Base-by-base conservation (phyloP, 805 yeast genomes). In the Wickerhamomyces silvicola region DNA sequence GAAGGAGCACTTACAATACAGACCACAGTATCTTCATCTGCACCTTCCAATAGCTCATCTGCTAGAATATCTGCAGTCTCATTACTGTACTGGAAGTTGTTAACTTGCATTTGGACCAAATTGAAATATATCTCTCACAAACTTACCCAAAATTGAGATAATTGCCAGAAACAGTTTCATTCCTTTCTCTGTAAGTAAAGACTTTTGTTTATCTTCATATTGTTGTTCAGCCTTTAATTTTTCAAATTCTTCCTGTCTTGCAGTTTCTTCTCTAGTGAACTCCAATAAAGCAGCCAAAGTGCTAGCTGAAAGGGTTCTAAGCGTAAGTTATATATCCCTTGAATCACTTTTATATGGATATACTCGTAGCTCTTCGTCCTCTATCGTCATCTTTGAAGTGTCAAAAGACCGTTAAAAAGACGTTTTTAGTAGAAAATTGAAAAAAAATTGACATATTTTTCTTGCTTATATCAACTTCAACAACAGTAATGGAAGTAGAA, bases 1-100 rank as follows among this genome's bases (percentile, higher is more conserved):
- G 95, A 82, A 13, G 97, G 96, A 2, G 96, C 95, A 60, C 88
- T 77, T 2, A 82, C 84, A 32, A 87, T 70, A 30, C 81, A 83
- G 27, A 87, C 68, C 1, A 75, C 77, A 0, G 94, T 82, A 23
- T 71, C 66, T 33, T 68, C 69, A 43, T 78, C 81, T 1, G 94
- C 92, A 7, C 85, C 92, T 22, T 78, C 83, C 10, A 86, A 56
- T 25, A 86, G 61, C 7, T 84, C 92, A 38, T 70, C 72, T 1
- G 85, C 92, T 13, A 85, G 55, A 1, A 59, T 50, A 31, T 67
- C 69, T 0, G 95, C 87, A 1, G 96, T 87, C 3, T 63, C 58
- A 38, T 85, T 88, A 35, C 70, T 62, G 51, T 85, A 87, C 64
- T 28, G 21, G 8, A 15, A 13, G 9, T 12, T 6, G 14, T 10